Percentiles rank a stretch among this genome's conserved stretches.
phyloP scores from a whole-genome alignment of 1,139 yeast genomes.

The Geotrichum candidum region DNA sequence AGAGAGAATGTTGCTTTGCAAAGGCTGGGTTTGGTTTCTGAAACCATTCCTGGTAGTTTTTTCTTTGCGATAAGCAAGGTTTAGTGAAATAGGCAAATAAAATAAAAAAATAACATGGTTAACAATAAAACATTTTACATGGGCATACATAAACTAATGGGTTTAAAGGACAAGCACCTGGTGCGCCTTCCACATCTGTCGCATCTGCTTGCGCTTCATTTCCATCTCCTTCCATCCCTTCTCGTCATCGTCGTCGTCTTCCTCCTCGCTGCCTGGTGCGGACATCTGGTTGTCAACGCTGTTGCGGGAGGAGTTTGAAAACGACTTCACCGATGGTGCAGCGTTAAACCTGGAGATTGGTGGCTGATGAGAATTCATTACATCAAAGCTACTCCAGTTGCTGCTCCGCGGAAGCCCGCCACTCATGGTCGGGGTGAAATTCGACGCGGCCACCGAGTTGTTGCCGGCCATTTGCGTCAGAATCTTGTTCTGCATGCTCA shows the following conservation, averaged over 20 bases:
- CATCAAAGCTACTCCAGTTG: slow-evolving; percentile 15
- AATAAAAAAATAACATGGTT: no score
- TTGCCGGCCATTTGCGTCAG: slow-evolving; percentile 20
- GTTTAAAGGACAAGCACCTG: not conserved
- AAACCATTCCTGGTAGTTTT: not conserved
- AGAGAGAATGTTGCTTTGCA: not conserved
- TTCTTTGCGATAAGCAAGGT: not conserved
- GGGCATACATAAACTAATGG: not conserved
- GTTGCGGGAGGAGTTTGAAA: not conserved
- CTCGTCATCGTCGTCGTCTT: slow-evolving; percentile 17
- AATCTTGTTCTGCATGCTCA: slow-evolving; percentile 22
- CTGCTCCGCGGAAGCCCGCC: not conserved
- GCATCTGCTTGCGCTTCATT: slow-evolving; percentile 3
- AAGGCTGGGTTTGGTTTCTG: not conserved
- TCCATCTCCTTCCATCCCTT: slow-evolving; percentile 17
- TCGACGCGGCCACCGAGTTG: not conserved
- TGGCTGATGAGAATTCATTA: not conserved
- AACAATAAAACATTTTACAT: not conserved
- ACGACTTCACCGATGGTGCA: slow-evolving; percentile 1
- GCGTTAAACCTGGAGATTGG: not conserved
- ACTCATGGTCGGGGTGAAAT: not conserved
- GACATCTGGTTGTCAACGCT: not conserved
- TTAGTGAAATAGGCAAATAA: not conserved
- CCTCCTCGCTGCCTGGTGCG: slow-evolving; percentile 1
- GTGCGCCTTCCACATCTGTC: slow-evolving; percentile 13